Evolutionary conservation across 495 filamentous ascomycete species (phyloP).

Genomic region (Talaromyces adpressus): DNA sequence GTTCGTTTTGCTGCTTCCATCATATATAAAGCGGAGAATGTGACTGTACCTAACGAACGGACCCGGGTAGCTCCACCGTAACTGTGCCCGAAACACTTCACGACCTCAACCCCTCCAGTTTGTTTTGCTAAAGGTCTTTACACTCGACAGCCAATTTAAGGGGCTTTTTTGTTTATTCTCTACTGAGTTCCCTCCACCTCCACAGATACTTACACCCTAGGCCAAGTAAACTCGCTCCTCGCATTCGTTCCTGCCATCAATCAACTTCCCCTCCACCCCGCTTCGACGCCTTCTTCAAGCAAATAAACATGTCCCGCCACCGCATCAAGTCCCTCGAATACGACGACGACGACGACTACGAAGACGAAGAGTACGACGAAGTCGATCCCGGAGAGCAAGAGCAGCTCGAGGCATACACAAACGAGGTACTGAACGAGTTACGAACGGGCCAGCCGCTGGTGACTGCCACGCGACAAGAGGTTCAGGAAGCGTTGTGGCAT

Average conservation of each 20-base stretch:
- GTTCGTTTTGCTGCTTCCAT: no score
- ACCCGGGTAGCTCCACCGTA: neutral
- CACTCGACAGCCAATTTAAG: neutral
- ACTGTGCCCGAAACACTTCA: neutral
- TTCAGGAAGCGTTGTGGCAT: constrained; percentile 87
- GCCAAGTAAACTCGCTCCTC: neutral
- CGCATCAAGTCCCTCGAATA: constrained; percentile 40
- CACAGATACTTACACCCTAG: neutral
- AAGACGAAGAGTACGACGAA: constrained; percentile 33
- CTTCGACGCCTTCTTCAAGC: neutral
- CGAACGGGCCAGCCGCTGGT: constrained; percentile 31
- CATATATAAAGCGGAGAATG: neutral
- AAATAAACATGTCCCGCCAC: constrained; percentile 35
- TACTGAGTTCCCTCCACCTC: no score
- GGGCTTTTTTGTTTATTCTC: neutral
- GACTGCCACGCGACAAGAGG: constrained; percentile 48
- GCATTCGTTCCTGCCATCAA: neutral
- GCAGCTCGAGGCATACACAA: constrained; percentile 30
- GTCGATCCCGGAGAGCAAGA: constrained; percentile 40
- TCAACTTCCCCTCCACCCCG: constrained; percentile 6
- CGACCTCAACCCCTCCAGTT: neutral
- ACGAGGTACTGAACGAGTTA: constrained; percentile 31
- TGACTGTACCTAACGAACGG: neutral
- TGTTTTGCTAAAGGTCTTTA: neutral
- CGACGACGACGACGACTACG: constrained; percentile 36